These are phyloP conservation scores for Tolypocladium tropicale DNA, from an alignment of 2,329 filamentous ascomycete genomes.

Conservation along the genomic window DNA sequence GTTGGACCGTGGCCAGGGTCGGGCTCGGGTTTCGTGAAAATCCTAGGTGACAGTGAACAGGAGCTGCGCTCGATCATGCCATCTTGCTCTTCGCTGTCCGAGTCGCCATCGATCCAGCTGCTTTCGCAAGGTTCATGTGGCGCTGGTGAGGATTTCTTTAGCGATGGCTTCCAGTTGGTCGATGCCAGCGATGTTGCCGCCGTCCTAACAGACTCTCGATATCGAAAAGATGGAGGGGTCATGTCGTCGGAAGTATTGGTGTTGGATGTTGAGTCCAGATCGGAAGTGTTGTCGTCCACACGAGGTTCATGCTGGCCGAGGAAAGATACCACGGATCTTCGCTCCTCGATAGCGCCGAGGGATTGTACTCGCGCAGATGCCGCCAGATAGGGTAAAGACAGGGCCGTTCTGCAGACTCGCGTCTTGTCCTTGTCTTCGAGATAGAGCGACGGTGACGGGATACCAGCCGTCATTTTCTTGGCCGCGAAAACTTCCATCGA, in stretches of 20 bases:
- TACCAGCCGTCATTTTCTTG: conserved; percentile 42
- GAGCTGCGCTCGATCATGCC: conserved; percentile 5
- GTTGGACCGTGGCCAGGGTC: conserved; percentile 3
- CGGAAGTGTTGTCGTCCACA: conserved; percentile 18
- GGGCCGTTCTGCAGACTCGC: conserved; percentile 5
- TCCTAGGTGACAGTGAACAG: conserved; percentile 17
- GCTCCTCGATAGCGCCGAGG: conserved; percentile 25
- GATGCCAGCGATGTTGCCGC: conserved; percentile 25
- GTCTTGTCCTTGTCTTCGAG: conserved; percentile 13
- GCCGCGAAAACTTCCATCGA: conserved; percentile 37
- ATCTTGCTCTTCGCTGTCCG: conserved; percentile 18
- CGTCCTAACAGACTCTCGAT: conserved; percentile 24
- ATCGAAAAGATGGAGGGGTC: conserved; percentile 20
- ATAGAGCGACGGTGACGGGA: conserved; percentile 28
- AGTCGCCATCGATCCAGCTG: conserved; percentile 28
- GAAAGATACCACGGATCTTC: conserved; percentile 24
- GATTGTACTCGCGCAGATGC: conserved; percentile 18
- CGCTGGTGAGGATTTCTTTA: conserved; percentile 10
- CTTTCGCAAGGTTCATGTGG: conserved; percentile 12
- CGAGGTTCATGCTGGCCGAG: conserved; percentile 12
- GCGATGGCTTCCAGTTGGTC: conserved; percentile 15
- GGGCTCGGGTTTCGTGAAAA: conserved; percentile 15
- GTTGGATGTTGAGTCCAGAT: conserved; percentile 19
- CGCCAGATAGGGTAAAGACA: conserved; percentile 16
- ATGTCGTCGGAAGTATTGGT: conserved; percentile 20